A percentile compares a stretch with the other conserved stretches of the same genome.
Evolutionary conservation across 75 land plant species (phyloP).

Genomic region (Cryptomeria japonica): DNA sequence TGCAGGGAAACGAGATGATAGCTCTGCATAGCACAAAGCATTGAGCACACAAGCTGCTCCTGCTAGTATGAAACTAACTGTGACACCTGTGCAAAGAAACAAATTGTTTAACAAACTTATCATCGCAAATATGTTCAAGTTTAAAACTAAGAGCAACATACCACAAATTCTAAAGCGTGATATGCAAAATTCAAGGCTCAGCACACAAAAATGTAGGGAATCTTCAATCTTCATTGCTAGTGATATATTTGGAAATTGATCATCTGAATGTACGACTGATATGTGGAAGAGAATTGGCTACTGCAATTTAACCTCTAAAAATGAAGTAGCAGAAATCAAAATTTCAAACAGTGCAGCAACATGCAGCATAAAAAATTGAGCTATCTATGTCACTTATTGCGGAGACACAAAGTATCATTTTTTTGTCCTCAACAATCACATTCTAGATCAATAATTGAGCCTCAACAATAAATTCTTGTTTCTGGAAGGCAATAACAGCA

Average conservation of each 20-base stretch:
- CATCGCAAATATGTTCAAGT: background rate
- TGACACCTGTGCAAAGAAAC: slow-evolving; percentile 60
- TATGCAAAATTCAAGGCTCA: background rate
- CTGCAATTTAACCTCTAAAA: background rate
- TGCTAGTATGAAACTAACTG: slow-evolving; percentile 82
- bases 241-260: background rate
- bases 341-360: background rate
- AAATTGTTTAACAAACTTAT: slow-evolving; percentile 5
- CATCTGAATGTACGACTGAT: background rate
- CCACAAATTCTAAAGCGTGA: background rate
- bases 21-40: slow-evolving; percentile 96
- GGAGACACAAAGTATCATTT: background rate
- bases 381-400: background rate
- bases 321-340: background rate
- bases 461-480: background rate
- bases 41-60: slow-evolving; percentile 83
- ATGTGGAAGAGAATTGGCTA: background rate
- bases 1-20: slow-evolving; percentile 90
- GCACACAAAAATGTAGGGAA: background rate
- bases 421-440: background rate
- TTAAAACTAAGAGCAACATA: background rate
- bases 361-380: background rate
- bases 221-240: background rate
- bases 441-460: background rate
- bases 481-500: background rate